Conservation (phyloP, 2,329 filamentous ascomycete species). For the Elsinoe fawcettii region DNA sequence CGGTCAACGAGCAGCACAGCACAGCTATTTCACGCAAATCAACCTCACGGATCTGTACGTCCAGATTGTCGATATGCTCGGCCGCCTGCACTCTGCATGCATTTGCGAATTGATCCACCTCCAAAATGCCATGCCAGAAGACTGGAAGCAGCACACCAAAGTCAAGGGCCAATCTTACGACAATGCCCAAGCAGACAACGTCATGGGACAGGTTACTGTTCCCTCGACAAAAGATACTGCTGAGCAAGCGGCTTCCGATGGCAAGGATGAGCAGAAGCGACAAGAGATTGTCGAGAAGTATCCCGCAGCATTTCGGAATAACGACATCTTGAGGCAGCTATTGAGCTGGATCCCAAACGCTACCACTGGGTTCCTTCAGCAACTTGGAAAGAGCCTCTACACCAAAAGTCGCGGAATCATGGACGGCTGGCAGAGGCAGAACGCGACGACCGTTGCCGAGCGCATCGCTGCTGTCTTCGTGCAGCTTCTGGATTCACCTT, state of each 20-base stretch:
- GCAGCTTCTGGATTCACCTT: conserved; percentile 38
- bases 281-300: conserved; percentile 13
- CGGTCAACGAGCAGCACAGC: conserved; percentile 52
- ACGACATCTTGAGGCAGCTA: conserved; percentile 65
- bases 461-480: conserved; percentile 66
- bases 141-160: conserved; percentile 49
- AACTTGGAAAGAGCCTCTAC: conserved; percentile 72
- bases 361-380: conserved; percentile 79
- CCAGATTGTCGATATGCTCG: conserved; percentile 64
- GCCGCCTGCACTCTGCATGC: conserved; percentile 68
- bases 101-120: conserved; percentile 79
- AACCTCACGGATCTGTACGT: conserved; percentile 82
- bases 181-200: conserved; percentile 33
- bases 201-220: conserved; percentile 26
- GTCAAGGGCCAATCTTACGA: conserved; percentile 29
- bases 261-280: conserved; percentile 3
- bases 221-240: background rate
- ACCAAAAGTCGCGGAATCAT: conserved; percentile 51
- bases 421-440: conserved; percentile 57
- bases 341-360: conserved; percentile 70
- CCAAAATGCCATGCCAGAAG: conserved; percentile 62
- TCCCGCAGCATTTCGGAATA: conserved; percentile 60
- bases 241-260: conserved; percentile 15
- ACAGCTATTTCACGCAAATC: conserved; percentile 56
- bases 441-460: conserved; percentile 53